phyloP scores from a whole-genome alignment of 768 basidiomycete species.

The Mycena chlorophos region DNA sequence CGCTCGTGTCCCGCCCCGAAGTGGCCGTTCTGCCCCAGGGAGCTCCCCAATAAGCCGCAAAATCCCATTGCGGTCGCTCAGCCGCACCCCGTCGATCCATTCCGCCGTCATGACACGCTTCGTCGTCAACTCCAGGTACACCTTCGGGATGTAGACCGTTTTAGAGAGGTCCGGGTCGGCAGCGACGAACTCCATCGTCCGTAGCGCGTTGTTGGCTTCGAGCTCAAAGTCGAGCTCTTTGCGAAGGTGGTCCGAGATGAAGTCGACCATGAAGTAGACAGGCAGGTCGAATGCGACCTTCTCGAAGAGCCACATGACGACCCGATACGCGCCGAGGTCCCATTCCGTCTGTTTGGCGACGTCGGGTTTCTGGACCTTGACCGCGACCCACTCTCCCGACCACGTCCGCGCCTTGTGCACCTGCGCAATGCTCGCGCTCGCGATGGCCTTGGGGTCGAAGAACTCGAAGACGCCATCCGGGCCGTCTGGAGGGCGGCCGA shows the following conservation, averaged over 20 bases:
- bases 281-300: conserved; percentile 84
- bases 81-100: conserved; percentile 78
- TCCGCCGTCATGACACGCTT: conserved; percentile 81
- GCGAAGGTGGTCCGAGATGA: conserved; percentile 77
- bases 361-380: conserved; percentile 91
- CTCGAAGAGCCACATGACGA: conserved; percentile 79
- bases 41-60: conserved; percentile 59
- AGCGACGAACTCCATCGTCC: conserved; percentile 67
- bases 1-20: conserved; percentile 60
- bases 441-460: conserved; percentile 76
- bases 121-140: conserved; percentile 71
- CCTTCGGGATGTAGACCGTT: conserved; percentile 77
- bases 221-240: conserved; percentile 80
- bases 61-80: conserved; percentile 64
- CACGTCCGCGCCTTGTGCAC: conserved; percentile 76
- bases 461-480: conserved; percentile 75
- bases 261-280: conserved; percentile 77
- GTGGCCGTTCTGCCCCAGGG: conserved; percentile 35
- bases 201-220: conserved; percentile 76
- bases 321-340: conserved; percentile 71
- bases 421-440: conserved; percentile 90
- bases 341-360: conserved; percentile 85
- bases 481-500: conserved; percentile 62
- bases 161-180: conserved; percentile 68
- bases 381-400: conserved; percentile 74